Base-by-base conservation (phyloP, 805 yeast species). In the Suhomyces emberorum region DNA sequence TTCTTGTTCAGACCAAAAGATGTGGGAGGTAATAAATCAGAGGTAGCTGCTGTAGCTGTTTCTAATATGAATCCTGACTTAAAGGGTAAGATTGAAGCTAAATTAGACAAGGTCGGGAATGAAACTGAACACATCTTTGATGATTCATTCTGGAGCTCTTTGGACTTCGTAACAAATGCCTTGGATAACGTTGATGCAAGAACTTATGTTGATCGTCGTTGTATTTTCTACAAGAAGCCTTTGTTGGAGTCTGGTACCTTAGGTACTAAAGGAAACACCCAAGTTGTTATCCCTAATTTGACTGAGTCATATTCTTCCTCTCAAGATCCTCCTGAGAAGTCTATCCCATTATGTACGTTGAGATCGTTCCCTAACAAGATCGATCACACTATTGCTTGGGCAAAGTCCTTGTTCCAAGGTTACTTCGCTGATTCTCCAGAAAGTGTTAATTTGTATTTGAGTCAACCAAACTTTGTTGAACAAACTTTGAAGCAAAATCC, bases 311-410 rank as follows among this genome's bases (percentile, higher is more conserved):
- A 93, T 64, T 86, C 97, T 3, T 85, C 96, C 2, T 86, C 96
- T 9, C 95, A 88, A 60, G 99, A 93, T 65, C 98, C 99, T 29
- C 99, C 99, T 25, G 99, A 93, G 70, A 88, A 88, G 65, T 81
- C 96, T 3, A 89, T 93, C 55, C 99, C 99, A 21, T 74, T 93
- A 54, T 93, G 99, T 75, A 93, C 99, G 2, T 74, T 93, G 57
- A 81, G 98, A 65, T 86, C 96, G 3, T 93, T 93, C 82, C 99
- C 99, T 39, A 86, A 88, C 64, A 91, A 91, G 65, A 93, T 93
- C 52, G 99, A 93, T 59, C 99, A 93, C 58, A 93, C 99, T 1
- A 93, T 93, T 65, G 98, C 98, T 4, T 93, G 99, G 99, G 95
- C 98, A 11, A 95, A 95, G 67, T 81, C 88, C 14, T 72, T 88